phyloP scores from a whole-genome alignment of 2,329 filamentous ascomycete genomes.

The Sclerotinia subarctica region DNA sequence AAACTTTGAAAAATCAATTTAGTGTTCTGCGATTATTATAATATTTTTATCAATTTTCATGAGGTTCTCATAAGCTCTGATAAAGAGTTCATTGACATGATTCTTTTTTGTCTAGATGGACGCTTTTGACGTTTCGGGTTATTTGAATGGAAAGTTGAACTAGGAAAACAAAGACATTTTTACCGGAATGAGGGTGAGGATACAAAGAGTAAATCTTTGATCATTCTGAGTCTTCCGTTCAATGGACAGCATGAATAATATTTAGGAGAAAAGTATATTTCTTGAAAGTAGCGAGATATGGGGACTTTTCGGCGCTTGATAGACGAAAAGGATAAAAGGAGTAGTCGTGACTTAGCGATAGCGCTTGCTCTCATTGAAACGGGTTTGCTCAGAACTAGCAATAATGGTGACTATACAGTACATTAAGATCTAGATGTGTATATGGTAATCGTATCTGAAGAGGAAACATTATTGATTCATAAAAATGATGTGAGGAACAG shows the following conservation, averaged over 20 bases:
- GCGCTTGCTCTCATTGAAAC: background rate
- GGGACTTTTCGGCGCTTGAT: background rate
- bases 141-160: background rate
- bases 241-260: background rate
- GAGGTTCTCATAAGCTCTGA: background rate
- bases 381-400: background rate
- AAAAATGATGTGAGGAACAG: background rate
- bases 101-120: background rate
- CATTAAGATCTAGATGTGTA: background rate
- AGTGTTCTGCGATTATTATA: background rate
- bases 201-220: background rate
- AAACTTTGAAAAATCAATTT: background rate
- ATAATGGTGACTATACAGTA: too few species aligned
- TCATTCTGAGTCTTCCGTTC: too few species aligned
- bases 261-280: background rate
- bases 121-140: background rate
- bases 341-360: background rate
- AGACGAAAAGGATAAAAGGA: background rate
- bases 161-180: constrained; percentile 1
- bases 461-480: background rate
- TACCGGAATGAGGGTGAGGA: background rate
- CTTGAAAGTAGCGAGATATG: background rate
- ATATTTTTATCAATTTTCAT: background rate
- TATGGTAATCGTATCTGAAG: too few species aligned
- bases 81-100: background rate